Base-by-base conservation (phyloP, 345 rosid species). In the Populus davidiana region DNA sequence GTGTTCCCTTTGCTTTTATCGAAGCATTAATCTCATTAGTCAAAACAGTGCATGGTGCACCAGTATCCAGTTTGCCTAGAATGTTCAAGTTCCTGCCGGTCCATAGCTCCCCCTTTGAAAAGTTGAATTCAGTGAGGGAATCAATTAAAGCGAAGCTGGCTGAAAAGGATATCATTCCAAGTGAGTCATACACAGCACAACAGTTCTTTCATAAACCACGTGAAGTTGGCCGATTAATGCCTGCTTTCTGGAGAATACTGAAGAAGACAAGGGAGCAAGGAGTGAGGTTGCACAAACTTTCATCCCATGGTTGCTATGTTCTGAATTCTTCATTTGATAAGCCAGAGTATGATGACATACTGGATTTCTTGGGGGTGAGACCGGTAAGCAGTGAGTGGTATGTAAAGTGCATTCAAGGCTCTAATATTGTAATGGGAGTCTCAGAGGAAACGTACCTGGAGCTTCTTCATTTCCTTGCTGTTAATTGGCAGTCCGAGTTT, bases 131-230 rank as follows among this genome's bases (percentile, higher is more conserved):
- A 36, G 84, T 91, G 27, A 81, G 93, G 72, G 88, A 87, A 16
- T 54, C 86, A 0, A 80, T 93, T 29, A 84, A 56, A 71, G 39
- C 21, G 49, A 88, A 68, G 50, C 65, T 93, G 70, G 78, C 62
- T 33, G 76, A 79, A 59, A 83, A 86, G 78, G 73, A 82, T 62
- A 88, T 91, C 56, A 56, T 91, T 72, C 97, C 95, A 2, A 87
- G 91, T 62, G 90, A 87, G 59, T 78, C 95, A 10, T 77, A 76
- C 77, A 72, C 36, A 31, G 74, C 64, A 67, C 97, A 93, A 61
- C 91, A 88, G 80, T 83, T 84, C 76, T 93, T 93, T 49, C 87
- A 88, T 74, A 93, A 75, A 41, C 96, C 97, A 5, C 1, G 77
- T 2, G 86, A 88, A 71, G 90, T 91, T 8, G 80, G 91, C 66